phyloP scores from a whole-genome alignment of 2,329 filamentous ascomycete genomes.

The Trichothecium sympodiale region DNA sequence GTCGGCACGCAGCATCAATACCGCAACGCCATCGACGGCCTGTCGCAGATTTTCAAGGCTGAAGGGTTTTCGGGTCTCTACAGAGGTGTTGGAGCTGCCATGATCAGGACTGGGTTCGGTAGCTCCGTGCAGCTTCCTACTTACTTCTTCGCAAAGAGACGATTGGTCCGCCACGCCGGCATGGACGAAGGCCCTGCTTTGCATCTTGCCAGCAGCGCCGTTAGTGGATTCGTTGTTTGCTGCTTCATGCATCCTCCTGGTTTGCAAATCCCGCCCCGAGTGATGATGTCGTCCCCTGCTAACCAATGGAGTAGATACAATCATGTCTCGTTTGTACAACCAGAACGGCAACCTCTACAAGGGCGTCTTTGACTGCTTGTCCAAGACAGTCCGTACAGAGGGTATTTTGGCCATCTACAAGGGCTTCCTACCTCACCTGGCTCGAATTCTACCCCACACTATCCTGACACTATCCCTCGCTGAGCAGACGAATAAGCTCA shows the following conservation, averaged over 20 bases:
- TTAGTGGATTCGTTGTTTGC: slow-evolving; percentile 92
- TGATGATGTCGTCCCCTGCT: not conserved
- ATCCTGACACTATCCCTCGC: slow-evolving; percentile 87
- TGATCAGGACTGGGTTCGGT: slow-evolving; percentile 92
- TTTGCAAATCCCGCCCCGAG: slow-evolving; percentile 28
- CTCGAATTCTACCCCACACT: slow-evolving; percentile 89
- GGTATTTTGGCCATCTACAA: slow-evolving; percentile 93
- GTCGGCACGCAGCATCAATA: slow-evolving; percentile 97
- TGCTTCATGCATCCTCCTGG: slow-evolving; percentile 95
- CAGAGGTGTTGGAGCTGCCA: slow-evolving; percentile 81
- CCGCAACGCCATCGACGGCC: slow-evolving; percentile 71
- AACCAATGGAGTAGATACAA: slow-evolving; percentile 55
- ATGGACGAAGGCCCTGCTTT: slow-evolving; percentile 86
- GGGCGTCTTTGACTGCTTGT: slow-evolving; percentile 83
- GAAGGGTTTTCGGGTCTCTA: slow-evolving; percentile 81
- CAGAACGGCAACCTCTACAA: slow-evolving; percentile 96
- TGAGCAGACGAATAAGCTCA: slow-evolving; percentile 92
- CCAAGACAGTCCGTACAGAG: slow-evolving; percentile 84
- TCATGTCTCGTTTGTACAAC: slow-evolving; percentile 99
- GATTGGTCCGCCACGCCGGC: slow-evolving; percentile 68
- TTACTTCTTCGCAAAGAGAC: slow-evolving; percentile 93
- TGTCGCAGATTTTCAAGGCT: slow-evolving; percentile 62
- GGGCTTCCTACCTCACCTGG: slow-evolving; percentile 89
- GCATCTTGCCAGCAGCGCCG: slow-evolving; percentile 79
- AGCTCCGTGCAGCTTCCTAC: slow-evolving; percentile 94